A percentile compares a stretch with the other conserved stretches of the same genome.
Conservation (phyloP, 805 yeast genomes). For the Sungouiozyma ichnusensis region DNA sequence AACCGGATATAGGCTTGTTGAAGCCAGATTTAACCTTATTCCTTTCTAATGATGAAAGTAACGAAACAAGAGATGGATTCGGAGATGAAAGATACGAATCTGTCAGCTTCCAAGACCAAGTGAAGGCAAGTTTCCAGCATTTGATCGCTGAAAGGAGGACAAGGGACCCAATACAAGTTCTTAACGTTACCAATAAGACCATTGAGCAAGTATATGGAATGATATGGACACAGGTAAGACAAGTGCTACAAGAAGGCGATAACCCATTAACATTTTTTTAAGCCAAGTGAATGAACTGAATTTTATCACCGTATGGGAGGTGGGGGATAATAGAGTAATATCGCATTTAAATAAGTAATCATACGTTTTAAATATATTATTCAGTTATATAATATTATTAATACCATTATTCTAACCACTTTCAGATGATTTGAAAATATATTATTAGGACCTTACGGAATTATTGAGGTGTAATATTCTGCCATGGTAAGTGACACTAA, state of each 20-base stretch:
- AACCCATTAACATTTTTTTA: not conserved
- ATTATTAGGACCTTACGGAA: too few relatives aligned
- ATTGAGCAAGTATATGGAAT: slow-evolving; percentile 44
- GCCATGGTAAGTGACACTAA: not conserved
- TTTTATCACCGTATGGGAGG: too few relatives aligned
- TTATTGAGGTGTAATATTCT: not conserved
- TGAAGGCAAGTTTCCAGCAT: slow-evolving; percentile 38
- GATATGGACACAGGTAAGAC: slow-evolving; percentile 31
- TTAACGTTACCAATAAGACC: slow-evolving; percentile 50
- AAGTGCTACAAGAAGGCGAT: not conserved
- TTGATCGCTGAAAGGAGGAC: slow-evolving; percentile 21
- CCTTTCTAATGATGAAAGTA: slow-evolving; percentile 40
- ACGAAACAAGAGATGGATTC: slow-evolving; percentile 58
- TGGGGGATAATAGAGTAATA: too few relatives aligned
- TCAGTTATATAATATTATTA: too few relatives aligned
- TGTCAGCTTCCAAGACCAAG: slow-evolving; percentile 60
- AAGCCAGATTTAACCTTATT: slow-evolving; percentile 79
- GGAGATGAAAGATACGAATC: slow-evolving; percentile 93
- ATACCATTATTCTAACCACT: too few relatives aligned
- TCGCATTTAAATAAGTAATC: too few relatives aligned
- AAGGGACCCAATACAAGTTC: slow-evolving; percentile 29
- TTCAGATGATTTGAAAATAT: too few relatives aligned
- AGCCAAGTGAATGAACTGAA: too few relatives aligned
- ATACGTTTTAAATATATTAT: too few relatives aligned
- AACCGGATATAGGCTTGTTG: slow-evolving; percentile 78